Conservation (phyloP, 345 rosid species). For the Gossypium stocksii region DNA sequence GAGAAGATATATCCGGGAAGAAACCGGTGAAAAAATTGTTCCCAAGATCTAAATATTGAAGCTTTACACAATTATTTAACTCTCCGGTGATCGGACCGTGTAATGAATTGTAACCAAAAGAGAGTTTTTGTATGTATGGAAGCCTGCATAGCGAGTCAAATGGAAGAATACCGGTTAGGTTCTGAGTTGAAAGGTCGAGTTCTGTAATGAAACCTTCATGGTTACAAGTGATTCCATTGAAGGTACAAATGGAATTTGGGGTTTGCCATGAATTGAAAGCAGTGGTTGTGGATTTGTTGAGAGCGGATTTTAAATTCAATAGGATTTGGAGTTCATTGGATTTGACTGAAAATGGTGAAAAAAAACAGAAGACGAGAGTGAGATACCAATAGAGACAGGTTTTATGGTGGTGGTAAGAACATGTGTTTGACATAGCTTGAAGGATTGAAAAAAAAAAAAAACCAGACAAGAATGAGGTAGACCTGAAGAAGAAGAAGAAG, state of each 20-base stretch:
- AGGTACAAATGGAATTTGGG: conserved; percentile 29
- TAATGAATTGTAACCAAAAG: conserved; percentile 61
- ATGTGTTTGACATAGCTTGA: conserved; percentile 28
- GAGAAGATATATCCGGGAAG: conserved; percentile 55
- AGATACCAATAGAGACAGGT: conserved; percentile 15
- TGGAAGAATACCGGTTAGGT: conserved; percentile 44
- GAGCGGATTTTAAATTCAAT: conserved; percentile 41
- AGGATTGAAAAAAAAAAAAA: not conserved
- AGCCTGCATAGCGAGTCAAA: conserved; percentile 57
- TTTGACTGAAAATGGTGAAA: conserved; percentile 14
- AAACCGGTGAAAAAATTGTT: conserved; percentile 59
- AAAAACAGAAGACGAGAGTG: conserved; percentile 30
- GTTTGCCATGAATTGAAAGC: conserved; percentile 54
- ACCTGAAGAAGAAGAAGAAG: not conserved
- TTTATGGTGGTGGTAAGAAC: not conserved
- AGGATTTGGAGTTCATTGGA: conserved; percentile 63
- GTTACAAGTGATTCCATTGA: conserved; percentile 63
- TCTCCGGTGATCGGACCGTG: conserved; percentile 38
- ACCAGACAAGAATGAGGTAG: not conserved
- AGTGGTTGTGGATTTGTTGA: conserved; percentile 24
- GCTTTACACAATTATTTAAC: conserved; percentile 44
- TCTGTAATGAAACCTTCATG: conserved; percentile 41
- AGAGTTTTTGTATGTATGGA: conserved; percentile 49
- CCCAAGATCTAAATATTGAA: conserved; percentile 67
- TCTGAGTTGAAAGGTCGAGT: conserved; percentile 55